These are phyloP conservation scores for Paxillus rubicundulus DNA, from an alignment of 768 basidiomycete species.

Conservation along the genomic window DNA sequence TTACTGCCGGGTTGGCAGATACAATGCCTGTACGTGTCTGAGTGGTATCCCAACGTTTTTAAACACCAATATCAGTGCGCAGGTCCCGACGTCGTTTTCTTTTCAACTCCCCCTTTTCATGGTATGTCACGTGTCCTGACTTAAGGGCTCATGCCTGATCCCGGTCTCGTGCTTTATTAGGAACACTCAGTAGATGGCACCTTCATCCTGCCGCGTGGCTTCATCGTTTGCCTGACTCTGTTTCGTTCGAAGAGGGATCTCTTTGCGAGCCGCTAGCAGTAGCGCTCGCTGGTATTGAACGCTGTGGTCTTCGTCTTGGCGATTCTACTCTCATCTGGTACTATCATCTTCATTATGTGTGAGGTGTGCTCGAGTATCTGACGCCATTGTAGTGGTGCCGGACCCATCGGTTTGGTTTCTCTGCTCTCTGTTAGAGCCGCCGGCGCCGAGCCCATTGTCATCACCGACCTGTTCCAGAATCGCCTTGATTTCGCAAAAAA, in stretches of 20 bases:
- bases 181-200: constrained; percentile 64
- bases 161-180: constrained; percentile 26
- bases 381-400: constrained; percentile 49
- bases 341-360: neutral
- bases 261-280: constrained; percentile 68
- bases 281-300: constrained; percentile 65
- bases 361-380: constrained; percentile 7
- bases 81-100: constrained; percentile 54
- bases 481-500: constrained; percentile 66
- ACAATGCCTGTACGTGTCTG: constrained; percentile 51
- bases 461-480: constrained; percentile 64
- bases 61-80: constrained; percentile 1
- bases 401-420: constrained; percentile 63
- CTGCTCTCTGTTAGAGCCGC: constrained; percentile 65
- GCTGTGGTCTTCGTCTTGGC: constrained; percentile 61
- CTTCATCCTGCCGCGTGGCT: constrained; percentile 67
- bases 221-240: constrained; percentile 57
- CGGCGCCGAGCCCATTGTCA: constrained; percentile 67
- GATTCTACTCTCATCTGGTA: constrained; percentile 64
- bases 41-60: too few species aligned
- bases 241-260: constrained; percentile 67
- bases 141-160: neutral
- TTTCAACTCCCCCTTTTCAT: constrained; percentile 69
- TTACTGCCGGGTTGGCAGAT: constrained; percentile 59
- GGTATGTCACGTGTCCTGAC: constrained; percentile 33